Evolutionary conservation across 202 grass and related monocot genomes (phyloP), one percentile per base, ranked within the genome.

Genomic region (Musa balbisiana): DNA sequence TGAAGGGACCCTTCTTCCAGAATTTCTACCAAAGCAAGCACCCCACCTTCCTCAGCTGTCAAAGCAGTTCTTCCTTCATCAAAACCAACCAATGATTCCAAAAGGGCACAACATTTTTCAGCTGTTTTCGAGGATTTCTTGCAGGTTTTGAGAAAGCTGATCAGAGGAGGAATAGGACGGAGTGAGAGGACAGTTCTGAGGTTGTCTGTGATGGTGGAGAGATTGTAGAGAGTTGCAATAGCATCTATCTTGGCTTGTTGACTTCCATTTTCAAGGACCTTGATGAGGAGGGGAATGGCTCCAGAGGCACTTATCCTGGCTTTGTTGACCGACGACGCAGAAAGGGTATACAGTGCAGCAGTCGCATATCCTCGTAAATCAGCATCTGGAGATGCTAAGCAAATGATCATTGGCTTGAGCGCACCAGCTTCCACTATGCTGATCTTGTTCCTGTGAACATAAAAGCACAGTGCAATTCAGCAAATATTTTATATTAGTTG

Each of bases 381-480:
- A 51, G 49, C 17, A 53, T 77, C 53, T 53, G 11, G 23, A 0
- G 74, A 77, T 11, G 53, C 29, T 24, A 77, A 65, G 43, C 64
- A 52, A 25, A 1, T 43, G 27, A 50, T 26, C 6, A 77, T n/a
- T 17, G 60, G 74, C 6, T 77, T 43, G 9, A 77, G 60, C 25
- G 74, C 74, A 24, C 74, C 74, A 11, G 59, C 74, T 8, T 77
- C 74, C 74, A 77, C 59, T 77, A 77, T 77, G n/a, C 49, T 77
- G 19, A 64, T 65, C 60, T 77, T 77, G 74, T 77, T 77, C 60
- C 74, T 77, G 74, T 1, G 51, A 77, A 65, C 22, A 24, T 9
- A 64, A 68, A 10, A 51, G 20, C 43, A 52, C 43, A 65, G 1
- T 14, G 2, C 8, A 72, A 56, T 73, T 70, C 67, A 70, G 16